A percentile compares a stretch with the other conserved stretches of the same genome.
Conservation (phyloP, 768 basidiomycete species). For the Rubroboletus satanas region DNA sequence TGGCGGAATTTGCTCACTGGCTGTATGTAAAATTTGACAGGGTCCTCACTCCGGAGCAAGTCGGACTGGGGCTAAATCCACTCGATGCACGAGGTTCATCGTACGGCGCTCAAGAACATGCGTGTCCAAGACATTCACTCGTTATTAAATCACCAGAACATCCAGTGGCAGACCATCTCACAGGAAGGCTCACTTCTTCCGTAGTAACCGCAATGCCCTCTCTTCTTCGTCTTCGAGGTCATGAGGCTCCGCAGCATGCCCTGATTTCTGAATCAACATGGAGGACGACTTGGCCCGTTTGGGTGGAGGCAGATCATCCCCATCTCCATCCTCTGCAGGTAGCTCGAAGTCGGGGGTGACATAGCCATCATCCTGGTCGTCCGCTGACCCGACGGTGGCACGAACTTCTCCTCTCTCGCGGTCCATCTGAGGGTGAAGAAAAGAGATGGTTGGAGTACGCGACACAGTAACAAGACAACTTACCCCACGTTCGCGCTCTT, state of each 20-base stretch:
- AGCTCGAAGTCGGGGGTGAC: conserved; percentile 68
- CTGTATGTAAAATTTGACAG: neutral
- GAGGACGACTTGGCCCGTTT: conserved; percentile 32
- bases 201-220: conserved; percentile 59
- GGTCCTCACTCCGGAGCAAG: neutral
- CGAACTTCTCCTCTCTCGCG: conserved; percentile 26
- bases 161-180: neutral
- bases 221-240: conserved; percentile 56
- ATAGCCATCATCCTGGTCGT: conserved; percentile 63
- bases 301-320: conserved; percentile 29
- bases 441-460: neutral
- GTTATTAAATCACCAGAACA: neutral
- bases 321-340: conserved; percentile 36
- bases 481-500: conserved; percentile 60
- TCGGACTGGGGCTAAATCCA: neutral
- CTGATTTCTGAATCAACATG: conserved; percentile 30
- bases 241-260: conserved; percentile 20
- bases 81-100: conserved; percentile 1
- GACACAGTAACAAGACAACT: conserved; percentile 4
- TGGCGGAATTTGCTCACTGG: conserved; percentile 15
- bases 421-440: conserved; percentile 16
- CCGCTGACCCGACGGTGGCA: conserved; percentile 34
- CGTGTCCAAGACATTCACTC: neutral
- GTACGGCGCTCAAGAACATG: neutral
- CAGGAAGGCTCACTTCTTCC: conserved; percentile 25